These are phyloP conservation scores for Podospora pseudocomata DNA, from an alignment of 495 filamentous ascomycete genomes.

Conservation along the genomic window DNA sequence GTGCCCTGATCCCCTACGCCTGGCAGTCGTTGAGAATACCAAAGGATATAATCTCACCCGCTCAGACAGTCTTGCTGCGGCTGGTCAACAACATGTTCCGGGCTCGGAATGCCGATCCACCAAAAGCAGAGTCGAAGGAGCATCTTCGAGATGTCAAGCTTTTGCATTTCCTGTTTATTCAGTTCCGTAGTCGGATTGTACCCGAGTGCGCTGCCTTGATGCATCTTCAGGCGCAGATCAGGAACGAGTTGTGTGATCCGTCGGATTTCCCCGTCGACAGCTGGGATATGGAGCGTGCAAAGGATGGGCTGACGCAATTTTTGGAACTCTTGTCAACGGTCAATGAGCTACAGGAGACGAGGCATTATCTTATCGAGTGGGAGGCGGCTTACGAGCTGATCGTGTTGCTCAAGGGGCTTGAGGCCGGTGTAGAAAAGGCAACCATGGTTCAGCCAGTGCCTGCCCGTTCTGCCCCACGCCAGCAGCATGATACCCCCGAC, in stretches of 20 bases:
- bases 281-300: slow-evolving; percentile 92
- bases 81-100: slow-evolving; percentile 87
- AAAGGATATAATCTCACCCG: slow-evolving; percentile 93
- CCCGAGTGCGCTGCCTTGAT: slow-evolving; percentile 91
- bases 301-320: slow-evolving; percentile 84
- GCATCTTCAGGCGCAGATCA: slow-evolving; percentile 86
- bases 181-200: slow-evolving; percentile 86
- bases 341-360: slow-evolving; percentile 60
- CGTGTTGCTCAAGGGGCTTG: slow-evolving; percentile 77
- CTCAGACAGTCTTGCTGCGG: slow-evolving; percentile 86
- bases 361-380: slow-evolving; percentile 77
- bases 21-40: slow-evolving; percentile 86
- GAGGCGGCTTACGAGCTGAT: slow-evolving; percentile 82
- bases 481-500: slow-evolving; percentile 21
- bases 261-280: slow-evolving; percentile 90
- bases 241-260: slow-evolving; percentile 42
- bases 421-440: slow-evolving; percentile 73
- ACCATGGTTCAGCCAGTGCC: slow-evolving; percentile 33
- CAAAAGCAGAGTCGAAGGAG: slow-evolving; percentile 47
- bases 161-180: slow-evolving; percentile 84
- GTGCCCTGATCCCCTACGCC: slow-evolving; percentile 81
- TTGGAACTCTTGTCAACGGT: slow-evolving; percentile 91
- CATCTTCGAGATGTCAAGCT: slow-evolving; percentile 53
- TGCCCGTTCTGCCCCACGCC: slow-evolving; percentile 17
- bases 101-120: slow-evolving; percentile 56